Base-by-base conservation (phyloP, 192 early-diverging fungal species). In the Coemansia sp. region DNA sequence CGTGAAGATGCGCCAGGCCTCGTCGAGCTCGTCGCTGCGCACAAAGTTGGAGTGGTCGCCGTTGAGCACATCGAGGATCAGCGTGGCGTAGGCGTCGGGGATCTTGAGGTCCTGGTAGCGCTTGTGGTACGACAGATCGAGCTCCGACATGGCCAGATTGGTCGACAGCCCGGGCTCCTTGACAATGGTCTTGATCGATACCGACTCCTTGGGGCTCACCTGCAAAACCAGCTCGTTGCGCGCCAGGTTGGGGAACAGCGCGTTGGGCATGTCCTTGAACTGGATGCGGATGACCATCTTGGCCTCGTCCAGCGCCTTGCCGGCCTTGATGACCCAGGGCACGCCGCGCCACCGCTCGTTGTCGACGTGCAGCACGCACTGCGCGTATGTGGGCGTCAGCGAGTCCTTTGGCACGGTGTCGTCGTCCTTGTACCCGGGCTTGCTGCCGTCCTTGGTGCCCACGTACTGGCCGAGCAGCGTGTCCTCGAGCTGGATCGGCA, bases 41-140 rank as follows among this genome's bases (percentile, higher is more conserved):
- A 97, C 92, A 90, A 98, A 95, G 85, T 97, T 96, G 58, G 89
- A 89, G 68, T 97, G 93, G 65, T 97, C 96, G 34, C 92, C 93
- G 45, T 88, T 88, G 27, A 98, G 71, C 7, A 90, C 88, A 61
- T 97, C 97, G 27, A 97, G 82, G 60, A 98, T 92, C 52, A 98
- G 81, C n/a, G 93, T 86, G 60, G 96, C 95, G 71, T 98, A 98
- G 11, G 97, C 97, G 68, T 98, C 97, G 27, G 97, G 97, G 72
- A 98, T 98, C 78, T 88, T 87, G 35, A 90, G 62, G 55, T 91
- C 89, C 53, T 85, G 83, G 83, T 94, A 98, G 32, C 97, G 89
- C 69, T 86, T 86, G 53, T 87, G 81, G 83, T 98, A 98, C 6
- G 92, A 89, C 55, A 98, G 81, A 71, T 98, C 95, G 18, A 98